These are phyloP conservation scores for Amanita polypyramis DNA, from an alignment of 768 basidiomycete species.

Conservation along the genomic window DNA sequence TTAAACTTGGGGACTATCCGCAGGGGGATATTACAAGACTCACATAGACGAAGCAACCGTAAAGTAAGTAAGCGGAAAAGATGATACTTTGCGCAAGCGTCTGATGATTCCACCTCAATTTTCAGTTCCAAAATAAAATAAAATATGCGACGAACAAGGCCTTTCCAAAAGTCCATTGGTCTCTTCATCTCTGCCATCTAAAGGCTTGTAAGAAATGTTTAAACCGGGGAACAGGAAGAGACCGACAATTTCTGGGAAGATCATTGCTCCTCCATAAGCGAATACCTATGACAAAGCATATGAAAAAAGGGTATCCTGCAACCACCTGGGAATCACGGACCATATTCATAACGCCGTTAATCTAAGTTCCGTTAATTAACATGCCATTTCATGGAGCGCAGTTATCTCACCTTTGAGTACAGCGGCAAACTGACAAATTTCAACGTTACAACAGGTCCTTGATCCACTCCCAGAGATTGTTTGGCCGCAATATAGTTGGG, in stretches of 20 bases:
- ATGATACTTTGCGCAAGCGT: conserved; percentile 39
- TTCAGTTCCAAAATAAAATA: background rate
- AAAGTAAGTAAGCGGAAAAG: conserved; percentile 42
- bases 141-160: conserved; percentile 30
- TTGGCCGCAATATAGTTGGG: conserved; percentile 40
- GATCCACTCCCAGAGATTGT: conserved; percentile 20
- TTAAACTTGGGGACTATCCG: background rate
- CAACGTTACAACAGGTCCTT: conserved; percentile 25
- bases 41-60: conserved; percentile 40
- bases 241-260: conserved; percentile 33
- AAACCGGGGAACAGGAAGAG: background rate
- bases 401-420: conserved; percentile 17
- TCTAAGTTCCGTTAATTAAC: conserved; percentile 19
- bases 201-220: conserved; percentile 12
- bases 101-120: conserved; percentile 13
- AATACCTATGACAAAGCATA: conserved; percentile 27
- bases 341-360: conserved; percentile 59
- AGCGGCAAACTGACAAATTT: conserved; percentile 27
- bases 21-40: conserved; percentile 4
- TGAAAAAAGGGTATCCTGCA: too few relatives aligned
- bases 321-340: conserved; percentile 12
- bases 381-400: background rate
- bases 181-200: conserved; percentile 58
- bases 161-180: conserved; percentile 63
- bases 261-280: conserved; percentile 44